Evolutionary conservation across 2,329 filamentous ascomycete genomes (phyloP).

Genomic region (Mollisiaceae sp.): DNA sequence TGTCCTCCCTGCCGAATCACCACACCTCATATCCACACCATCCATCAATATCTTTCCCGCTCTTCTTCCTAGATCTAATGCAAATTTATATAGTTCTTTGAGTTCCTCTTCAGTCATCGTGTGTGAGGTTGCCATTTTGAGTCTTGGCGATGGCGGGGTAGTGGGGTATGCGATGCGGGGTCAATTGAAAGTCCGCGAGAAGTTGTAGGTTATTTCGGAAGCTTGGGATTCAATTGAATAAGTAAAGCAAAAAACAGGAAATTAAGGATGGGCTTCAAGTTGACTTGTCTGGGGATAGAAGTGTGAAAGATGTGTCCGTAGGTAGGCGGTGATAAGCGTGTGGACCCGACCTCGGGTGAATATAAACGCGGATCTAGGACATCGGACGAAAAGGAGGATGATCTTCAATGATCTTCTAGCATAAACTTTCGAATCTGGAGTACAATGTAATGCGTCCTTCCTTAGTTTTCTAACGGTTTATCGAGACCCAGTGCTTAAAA

Average conservation of each 20-base stretch:
- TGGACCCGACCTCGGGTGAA: no score
- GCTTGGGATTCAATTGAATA: not conserved
- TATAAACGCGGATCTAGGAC: no score
- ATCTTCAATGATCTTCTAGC: no score
- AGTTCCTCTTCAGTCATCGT: conserved; percentile 52
- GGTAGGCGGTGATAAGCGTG: conserved; percentile 27
- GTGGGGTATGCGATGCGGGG: not conserved
- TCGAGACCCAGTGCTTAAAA: no score
- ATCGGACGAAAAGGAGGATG: no score
- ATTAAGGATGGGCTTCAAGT: not conserved
- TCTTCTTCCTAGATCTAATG: conserved; percentile 71
- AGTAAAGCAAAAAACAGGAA: no score
- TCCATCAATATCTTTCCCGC: conserved; percentile 71
- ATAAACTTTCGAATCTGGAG: no score
- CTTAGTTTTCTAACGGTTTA: no score
- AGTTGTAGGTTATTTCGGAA: not conserved
- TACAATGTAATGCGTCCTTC: no score
- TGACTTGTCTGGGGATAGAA: not conserved
- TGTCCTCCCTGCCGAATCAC: conserved; percentile 30
- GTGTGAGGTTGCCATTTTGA: conserved; percentile 22
- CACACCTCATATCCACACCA: conserved; percentile 58
- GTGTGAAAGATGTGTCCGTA: conserved; percentile 14
- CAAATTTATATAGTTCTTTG: conserved; percentile 71
- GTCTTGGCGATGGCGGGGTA: conserved; percentile 3
- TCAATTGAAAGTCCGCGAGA: not conserved